Percentiles rank a stretch among this genome's conserved stretches.
phyloP scores from a whole-genome alignment of 345 rosid genomes.

The Euphorbia lathyris region DNA sequence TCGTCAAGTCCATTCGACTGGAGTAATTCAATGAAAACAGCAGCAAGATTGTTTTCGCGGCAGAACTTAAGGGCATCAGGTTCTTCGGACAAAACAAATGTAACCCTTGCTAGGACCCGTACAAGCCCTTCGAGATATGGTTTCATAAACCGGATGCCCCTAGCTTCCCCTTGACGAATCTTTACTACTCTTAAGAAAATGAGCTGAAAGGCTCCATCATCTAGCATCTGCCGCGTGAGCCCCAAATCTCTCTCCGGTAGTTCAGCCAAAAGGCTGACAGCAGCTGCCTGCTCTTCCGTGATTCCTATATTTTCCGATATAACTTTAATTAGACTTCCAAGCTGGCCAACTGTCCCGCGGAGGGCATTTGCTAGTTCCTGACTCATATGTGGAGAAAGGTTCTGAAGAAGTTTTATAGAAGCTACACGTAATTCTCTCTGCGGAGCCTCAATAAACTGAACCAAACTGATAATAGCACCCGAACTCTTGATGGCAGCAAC shows the following conservation, averaged over 20 bases:
- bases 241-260: slow-evolving; percentile 94
- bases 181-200: slow-evolving; percentile 49
- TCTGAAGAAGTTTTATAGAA: slow-evolving; percentile 77
- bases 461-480: slow-evolving; percentile 89
- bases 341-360: slow-evolving; percentile 82
- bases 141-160: slow-evolving; percentile 70
- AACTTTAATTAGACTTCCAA: slow-evolving; percentile 59
- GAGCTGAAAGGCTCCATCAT: slow-evolving; percentile 63
- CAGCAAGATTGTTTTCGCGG: slow-evolving; percentile 58
- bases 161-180: slow-evolving; percentile 68
- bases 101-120: slow-evolving; percentile 66
- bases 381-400: slow-evolving; percentile 78
- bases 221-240: slow-evolving; percentile 80
- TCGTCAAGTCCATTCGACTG: slow-evolving; percentile 68
- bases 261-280: slow-evolving; percentile 86
- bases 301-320: slow-evolving; percentile 67
- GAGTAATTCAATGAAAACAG: slow-evolving; percentile 67
- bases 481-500: slow-evolving; percentile 88
- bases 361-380: slow-evolving; percentile 78
- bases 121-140: slow-evolving; percentile 83
- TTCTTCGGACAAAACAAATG: slow-evolving; percentile 71
- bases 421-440: slow-evolving; percentile 78
- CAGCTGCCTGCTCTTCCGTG: slow-evolving; percentile 88
- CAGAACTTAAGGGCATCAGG: slow-evolving; percentile 59
- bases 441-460: slow-evolving; percentile 88